A percentile compares a stretch with the other conserved stretches of the same genome.
These are phyloP conservation scores for Brassica balearica DNA, from an alignment of 441 rosid species.

Conservation along the genomic window DNA sequence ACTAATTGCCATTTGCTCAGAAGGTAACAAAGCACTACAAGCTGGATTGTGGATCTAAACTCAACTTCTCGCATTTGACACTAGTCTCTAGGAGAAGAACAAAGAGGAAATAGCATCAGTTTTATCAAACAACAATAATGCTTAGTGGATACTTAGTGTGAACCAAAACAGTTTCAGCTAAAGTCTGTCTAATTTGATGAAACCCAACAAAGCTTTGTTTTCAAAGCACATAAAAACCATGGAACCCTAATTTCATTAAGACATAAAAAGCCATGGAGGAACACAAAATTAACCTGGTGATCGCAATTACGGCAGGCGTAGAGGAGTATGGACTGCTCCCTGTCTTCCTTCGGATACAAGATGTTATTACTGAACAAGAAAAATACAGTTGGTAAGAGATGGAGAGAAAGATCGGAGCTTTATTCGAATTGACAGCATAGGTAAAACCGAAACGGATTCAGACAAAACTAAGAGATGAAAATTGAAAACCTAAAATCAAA, in stretches of 20 bases:
- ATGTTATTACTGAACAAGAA: slow-evolving; percentile 71
- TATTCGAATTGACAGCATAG: background rate
- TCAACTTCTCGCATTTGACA: background rate
- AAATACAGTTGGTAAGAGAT: background rate
- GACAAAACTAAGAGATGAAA: slow-evolving; percentile 7
- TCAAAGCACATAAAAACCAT: background rate
- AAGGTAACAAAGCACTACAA: background rate
- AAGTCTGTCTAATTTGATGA: too few species aligned
- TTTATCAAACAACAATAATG: background rate
- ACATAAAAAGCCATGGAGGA: background rate
- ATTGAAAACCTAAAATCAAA: background rate
- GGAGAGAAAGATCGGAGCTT: background rate
- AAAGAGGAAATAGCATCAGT: background rate
- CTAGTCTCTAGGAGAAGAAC: background rate
- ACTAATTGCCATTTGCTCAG: too few species aligned
- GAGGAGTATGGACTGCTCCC: slow-evolving; percentile 66
- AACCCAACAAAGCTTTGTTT: too few species aligned
- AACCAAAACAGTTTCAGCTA: too few species aligned
- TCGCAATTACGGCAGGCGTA: slow-evolving; percentile 95
- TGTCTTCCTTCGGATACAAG: slow-evolving; percentile 83
- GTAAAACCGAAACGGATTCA: background rate
- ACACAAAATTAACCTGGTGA: slow-evolving; percentile 67
- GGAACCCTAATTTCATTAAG: background rate
- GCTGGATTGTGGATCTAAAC: background rate
- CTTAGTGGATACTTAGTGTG: too few species aligned